Base-by-base conservation (phyloP, 257 asterid species). In the Scutellaria galericulata region DNA sequence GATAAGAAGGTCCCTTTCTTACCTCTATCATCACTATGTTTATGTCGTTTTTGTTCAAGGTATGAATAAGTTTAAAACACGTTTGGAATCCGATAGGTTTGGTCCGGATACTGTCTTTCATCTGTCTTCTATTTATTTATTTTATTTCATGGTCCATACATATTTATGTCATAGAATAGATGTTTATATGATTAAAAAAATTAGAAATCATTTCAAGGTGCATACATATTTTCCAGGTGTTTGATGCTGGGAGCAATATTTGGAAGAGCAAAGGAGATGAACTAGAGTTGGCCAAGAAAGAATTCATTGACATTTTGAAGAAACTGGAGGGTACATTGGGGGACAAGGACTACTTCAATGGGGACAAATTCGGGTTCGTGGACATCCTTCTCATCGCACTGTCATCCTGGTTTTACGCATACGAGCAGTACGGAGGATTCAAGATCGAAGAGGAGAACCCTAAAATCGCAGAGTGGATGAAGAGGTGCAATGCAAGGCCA, bases 311-410 rank as follows among this genome's bases (percentile, higher is more conserved):
- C 47, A 70, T 76, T 40, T 35, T 92, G 59, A 88, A 88, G 84
- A 85, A 75, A 72, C 76, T 92, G 7, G 96, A 92, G 70, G 96
- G 96, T 50, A 93, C 89, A 31, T 47, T 89, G 77, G 88, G 85
- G 52, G 87, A 77, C 27, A 80, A 79, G 1, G 86, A 86, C 66
- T 92, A 86, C 70, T 88, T 82, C 0, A 88, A 88, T 0, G 96
- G 96, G 3, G 86, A 92, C 6, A 66, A 50, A 9, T 88, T 89
- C 22, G 96, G 94, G 45, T 87, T 81, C 4, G 70, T 92, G 7
- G 96, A 92, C 41, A 45, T 88, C 46, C 27, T 85, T 14, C 85
- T 86, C 52, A 61, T 86, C 5, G 83, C 86, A 6, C 18, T 80
- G 50, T 64, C 93, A 5, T 64, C 86, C 6, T 89, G 97, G 97